Conservation (phyloP, 2,329 filamentous ascomycete species). For the Apiospora kogelbergensis region DNA sequence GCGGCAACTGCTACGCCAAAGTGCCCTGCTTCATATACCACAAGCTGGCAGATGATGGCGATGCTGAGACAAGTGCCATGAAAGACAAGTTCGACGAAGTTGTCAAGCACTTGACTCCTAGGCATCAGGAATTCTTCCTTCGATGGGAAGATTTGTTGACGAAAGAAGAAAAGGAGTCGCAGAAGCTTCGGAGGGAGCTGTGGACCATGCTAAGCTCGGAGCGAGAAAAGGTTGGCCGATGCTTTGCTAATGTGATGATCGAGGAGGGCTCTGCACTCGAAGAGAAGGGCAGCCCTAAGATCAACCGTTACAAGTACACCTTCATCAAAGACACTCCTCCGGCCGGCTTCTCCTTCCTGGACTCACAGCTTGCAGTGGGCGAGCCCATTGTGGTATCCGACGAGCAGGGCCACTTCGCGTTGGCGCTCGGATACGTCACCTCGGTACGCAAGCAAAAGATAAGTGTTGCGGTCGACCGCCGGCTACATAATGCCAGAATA, state of each 20-base stretch:
- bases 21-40: constrained; percentile 91
- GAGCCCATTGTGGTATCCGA: constrained; percentile 97
- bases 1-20: constrained; percentile 87
- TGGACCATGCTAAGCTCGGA: constrained; percentile 95
- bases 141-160: constrained; percentile 95
- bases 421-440: constrained; percentile 89
- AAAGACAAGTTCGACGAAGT: constrained; percentile 79
- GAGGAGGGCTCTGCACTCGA: constrained; percentile 74
- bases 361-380: constrained; percentile 83
- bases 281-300: constrained; percentile 70
- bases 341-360: constrained; percentile 76
- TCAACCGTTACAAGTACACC: constrained; percentile 87
- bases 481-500: constrained; percentile 82
- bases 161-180: constrained; percentile 88
- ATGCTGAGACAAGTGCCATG: constrained; percentile 78
- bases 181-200: constrained; percentile 83
- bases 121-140: constrained; percentile 80
- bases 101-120: constrained; percentile 72
- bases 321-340: constrained; percentile 69
- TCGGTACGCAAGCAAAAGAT: constrained; percentile 74
- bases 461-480: constrained; percentile 85
- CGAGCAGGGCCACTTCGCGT: constrained; percentile 89
- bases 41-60: constrained; percentile 81
- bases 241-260: constrained; percentile 85
- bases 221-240: constrained; percentile 83